Evolutionary conservation across 805 yeast genomes (phyloP), one percentile per base, ranked within the genome.

Genomic region (Lachancea nothofagi): DNA sequence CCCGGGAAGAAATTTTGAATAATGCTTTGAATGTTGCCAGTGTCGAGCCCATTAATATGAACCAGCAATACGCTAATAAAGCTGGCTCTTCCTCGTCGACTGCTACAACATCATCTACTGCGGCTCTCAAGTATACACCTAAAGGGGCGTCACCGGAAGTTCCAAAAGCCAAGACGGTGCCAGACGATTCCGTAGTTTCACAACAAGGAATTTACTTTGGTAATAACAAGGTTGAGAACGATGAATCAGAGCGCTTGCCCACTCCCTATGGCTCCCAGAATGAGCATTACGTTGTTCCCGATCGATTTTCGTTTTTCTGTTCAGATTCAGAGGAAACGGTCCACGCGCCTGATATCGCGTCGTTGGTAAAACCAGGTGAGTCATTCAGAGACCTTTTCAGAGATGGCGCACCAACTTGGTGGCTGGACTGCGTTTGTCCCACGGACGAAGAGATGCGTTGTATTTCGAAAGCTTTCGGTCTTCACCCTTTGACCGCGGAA

Each of bases 401-500:
- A 40, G 73, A 75, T 33, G 80, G 80, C 14, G 79, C 80, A 42
- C 82, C 88, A 2, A 79, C 88, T 5, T 89, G 97, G 97, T 90
- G 97, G 97, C 67, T 93, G 31, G 97, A 93, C 61, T 88, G 97
- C 58, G 70, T 78, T 29, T 83, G 95, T 55, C 97, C 98, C 5
- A 86, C 96, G 0, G 97, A 90, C 57, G 79, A 80, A 15, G 98
- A 93, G 64, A 87, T 93, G 96, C 83, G 83, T 57, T 80, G 85
- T 52, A 61, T 93, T 29, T 82, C 96, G 7, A 89, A 89, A 54
- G 93, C 97, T 0, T 90, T 90, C 62, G 96, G 96, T 7, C 86
- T 90, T 65, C 98, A 90, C 69, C 98, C 98, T 22, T 78, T 90
- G 70, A 90, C 98, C 0, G 88, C 96, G 1, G 98, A 90, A 66